A percentile compares a stretch with the other conserved stretches of the same genome.
Evolutionary conservation across 345 rosid genomes (phyloP).

Genomic region (Capsella bursapastoris): DNA sequence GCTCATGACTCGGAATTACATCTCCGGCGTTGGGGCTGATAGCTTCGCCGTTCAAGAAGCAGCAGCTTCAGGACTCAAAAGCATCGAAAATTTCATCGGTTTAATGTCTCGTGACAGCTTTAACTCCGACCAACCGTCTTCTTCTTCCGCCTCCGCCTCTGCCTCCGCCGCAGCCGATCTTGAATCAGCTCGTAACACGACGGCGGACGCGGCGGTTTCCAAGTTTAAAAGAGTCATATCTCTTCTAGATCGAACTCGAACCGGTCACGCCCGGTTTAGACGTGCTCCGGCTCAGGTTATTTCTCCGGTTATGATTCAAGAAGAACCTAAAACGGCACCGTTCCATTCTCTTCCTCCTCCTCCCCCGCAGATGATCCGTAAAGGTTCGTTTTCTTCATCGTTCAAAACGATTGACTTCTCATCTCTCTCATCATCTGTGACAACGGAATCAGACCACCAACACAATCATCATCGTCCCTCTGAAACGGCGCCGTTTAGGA

Average conservation of each 20-base stretch:
- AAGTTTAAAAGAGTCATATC: constrained; percentile 87
- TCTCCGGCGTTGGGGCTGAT: constrained; percentile 43
- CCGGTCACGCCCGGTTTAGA: constrained; percentile 95
- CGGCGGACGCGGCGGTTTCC: constrained; percentile 75
- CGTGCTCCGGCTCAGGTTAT: constrained; percentile 69
- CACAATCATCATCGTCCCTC: constrained; percentile 50
- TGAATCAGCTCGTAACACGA: constrained; percentile 59
- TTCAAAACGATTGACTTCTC: constrained; percentile 69
- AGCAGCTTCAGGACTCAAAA: constrained; percentile 80
- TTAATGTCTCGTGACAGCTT: constrained; percentile 59
- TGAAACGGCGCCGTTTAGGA: constrained; percentile 66
- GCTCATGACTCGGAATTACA: constrained; percentile 46
- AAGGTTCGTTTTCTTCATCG: constrained; percentile 49
- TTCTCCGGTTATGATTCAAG: constrained; percentile 19
- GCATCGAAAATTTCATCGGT: constrained; percentile 74
- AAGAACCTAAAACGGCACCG: constrained; percentile 54
- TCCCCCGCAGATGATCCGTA: constrained; percentile 32
- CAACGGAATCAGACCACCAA: constrained; percentile 40
- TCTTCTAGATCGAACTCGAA: constrained; percentile 76
- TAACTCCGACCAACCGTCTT: constrained; percentile 40
- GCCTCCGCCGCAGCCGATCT: constrained; percentile 41
- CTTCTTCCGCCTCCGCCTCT: constrained; percentile 37
- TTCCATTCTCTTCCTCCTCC: constrained; percentile 53
- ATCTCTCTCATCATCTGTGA: constrained; percentile 58
- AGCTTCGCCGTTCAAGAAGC: constrained; percentile 78